A percentile compares a stretch with the other conserved stretches of the same genome.
These are phyloP conservation scores for Nidula niveotomentosa DNA, from an alignment of 1,284 basidiomycete species.

Conservation along the genomic window DNA sequence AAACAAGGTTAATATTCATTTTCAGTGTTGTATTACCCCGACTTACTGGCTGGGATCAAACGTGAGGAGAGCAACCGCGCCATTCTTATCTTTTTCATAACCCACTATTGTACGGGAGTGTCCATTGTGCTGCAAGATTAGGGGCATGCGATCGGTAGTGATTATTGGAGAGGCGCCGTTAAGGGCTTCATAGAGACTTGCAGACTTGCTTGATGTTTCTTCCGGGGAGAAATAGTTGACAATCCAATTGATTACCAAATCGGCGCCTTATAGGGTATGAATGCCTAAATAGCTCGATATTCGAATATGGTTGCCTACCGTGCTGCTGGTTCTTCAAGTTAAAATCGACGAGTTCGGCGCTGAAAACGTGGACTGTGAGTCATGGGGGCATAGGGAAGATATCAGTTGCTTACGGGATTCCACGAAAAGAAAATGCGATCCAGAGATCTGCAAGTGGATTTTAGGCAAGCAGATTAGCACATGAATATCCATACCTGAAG, in stretches of 20 bases:
- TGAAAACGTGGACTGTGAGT: constrained; percentile 20
- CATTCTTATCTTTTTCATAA: constrained; percentile 65
- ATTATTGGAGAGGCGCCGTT: constrained; percentile 47
- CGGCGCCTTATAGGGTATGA: constrained; percentile 25
- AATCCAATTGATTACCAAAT: constrained; percentile 62
- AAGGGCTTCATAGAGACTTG: constrained; percentile 47
- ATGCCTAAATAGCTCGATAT: neutral
- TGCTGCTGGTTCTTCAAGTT: constrained; percentile 34
- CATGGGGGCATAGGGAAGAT: no score
- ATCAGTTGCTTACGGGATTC: constrained; percentile 65
- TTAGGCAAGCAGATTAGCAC: constrained; percentile 2
- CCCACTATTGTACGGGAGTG: constrained; percentile 87
- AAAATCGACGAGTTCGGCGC: constrained; percentile 67
- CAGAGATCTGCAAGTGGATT: constrained; percentile 48
- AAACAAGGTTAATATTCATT: neutral
- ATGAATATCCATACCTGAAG: constrained; percentile 50
- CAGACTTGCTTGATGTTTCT: constrained; percentile 16
- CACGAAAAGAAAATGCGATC: constrained; percentile 68
- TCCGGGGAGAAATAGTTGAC: constrained; percentile 60
- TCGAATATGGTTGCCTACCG: constrained; percentile 27
- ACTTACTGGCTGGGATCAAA: constrained; percentile 80
- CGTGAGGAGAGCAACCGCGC: constrained; percentile 61
- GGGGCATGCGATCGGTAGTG: constrained; percentile 66
- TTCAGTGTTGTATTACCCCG: neutral
- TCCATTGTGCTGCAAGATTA: constrained; percentile 79